Evolutionary conservation across 805 yeast species (phyloP), one percentile per base, ranked within the genome.

Genomic region (Metschnikowia hibisci): DNA sequence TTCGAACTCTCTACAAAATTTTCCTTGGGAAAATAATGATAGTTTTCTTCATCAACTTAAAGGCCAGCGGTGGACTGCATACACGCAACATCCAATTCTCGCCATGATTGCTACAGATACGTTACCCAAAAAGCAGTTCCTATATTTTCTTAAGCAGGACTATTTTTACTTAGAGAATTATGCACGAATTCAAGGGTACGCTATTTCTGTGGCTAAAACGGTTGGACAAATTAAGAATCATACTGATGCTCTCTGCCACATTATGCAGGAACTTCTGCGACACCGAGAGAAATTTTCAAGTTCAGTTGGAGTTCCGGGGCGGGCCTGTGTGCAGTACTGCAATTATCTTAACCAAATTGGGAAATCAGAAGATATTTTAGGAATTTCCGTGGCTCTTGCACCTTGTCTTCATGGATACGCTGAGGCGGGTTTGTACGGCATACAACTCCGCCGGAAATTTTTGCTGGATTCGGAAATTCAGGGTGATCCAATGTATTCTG

Each of bases 321-420:
- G 67, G 8, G 86, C 87, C 7, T 76, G 87, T 51, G 55, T 66
- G 32, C 75, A 72, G 2, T 87, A 87, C 59, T 76, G 84, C 27
- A 69, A 82, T 30, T 84, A 79, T 50, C 66, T 87, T 45, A 54
- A 73, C 32, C 71, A 76, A 15, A 62, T 82, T 5, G 82, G 82
- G 4, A 62, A 67, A 18, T 64, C 63, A 32, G 71, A 73, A 23
- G 82, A 82, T 56, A 82, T 82, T 77, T 58, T 81, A 25, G 85
- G 81, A 35, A 73, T 84, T 40, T 78, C 79, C 45, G 74, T 82
- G 6, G 86, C 91, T 0, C 61, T 84, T 42, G 76, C 87, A 6
- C 93, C 95, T 1, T 86, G 95, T 60, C 62, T 84, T 38, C 74
- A 81, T 57, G 95, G 95, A 1, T 84, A 84, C 57, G 76, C 75